Percentiles rank a stretch among this genome's conserved stretches.
Evolutionary conservation across 2,329 filamentous ascomycete species (phyloP).

Genomic region (Trichoderma pleuroti): DNA sequence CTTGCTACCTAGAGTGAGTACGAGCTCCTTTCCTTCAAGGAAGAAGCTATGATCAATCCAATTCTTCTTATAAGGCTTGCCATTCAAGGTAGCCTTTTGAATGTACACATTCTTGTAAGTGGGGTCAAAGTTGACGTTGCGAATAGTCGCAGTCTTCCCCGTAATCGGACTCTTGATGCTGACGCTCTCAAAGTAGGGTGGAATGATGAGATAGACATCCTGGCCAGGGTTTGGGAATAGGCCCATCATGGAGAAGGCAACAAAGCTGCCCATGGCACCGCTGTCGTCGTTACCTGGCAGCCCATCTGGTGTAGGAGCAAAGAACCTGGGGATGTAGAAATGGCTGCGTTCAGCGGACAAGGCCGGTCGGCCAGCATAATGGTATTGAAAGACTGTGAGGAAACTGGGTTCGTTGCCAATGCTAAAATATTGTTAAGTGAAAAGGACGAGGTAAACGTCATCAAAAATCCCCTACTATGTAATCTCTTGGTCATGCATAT

Average conservation of each 20-base stretch:
- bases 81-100: slow-evolving; percentile 62
- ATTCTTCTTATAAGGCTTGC: slow-evolving; percentile 57
- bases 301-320: slow-evolving; percentile 55
- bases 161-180: slow-evolving; percentile 56
- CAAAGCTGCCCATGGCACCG: slow-evolving; percentile 67
- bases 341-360: slow-evolving; percentile 54
- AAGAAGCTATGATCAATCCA: slow-evolving; percentile 70
- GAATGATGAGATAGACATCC: slow-evolving; percentile 67
- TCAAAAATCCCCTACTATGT: neutral
- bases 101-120: slow-evolving; percentile 58
- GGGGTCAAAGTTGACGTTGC: slow-evolving; percentile 60
- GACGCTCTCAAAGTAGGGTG: slow-evolving; percentile 63
- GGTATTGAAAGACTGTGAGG: slow-evolving; percentile 63
- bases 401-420: slow-evolving; percentile 63
- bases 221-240: slow-evolving; percentile 67
- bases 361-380: slow-evolving; percentile 63
- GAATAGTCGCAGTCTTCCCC: slow-evolving; percentile 56
- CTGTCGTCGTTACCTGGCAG: slow-evolving; percentile 69
- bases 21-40: slow-evolving; percentile 59
- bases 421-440: slow-evolving; percentile 43
- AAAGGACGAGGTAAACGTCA: neutral
- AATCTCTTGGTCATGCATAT: slow-evolving; percentile 60
- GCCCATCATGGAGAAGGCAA: slow-evolving; percentile 65
- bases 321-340: slow-evolving; percentile 62
- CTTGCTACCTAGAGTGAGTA: slow-evolving; percentile 55